Evolutionary conservation across 176 grass and related monocot species (phyloP), one percentile per base, ranked within the genome.

Genomic region (Aegilops sharonensis): DNA sequence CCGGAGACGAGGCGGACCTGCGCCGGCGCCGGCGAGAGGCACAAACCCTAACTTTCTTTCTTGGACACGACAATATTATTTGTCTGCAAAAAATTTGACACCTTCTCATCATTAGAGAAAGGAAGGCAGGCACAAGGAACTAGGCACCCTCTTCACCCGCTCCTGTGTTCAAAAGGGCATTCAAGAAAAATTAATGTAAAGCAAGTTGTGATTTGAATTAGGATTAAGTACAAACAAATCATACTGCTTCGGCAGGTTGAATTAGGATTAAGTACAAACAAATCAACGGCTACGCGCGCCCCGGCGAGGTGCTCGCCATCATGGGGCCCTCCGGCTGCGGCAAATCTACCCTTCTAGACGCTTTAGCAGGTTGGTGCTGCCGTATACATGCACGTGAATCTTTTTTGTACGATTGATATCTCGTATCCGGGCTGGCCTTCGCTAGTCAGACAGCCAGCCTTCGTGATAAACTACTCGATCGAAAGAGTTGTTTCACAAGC

Each of bases 311-410:
- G 11, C 81, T 98, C 73, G 92, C 93, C 70, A 92, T 98, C 86
- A 98, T 95, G 96, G 96, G 93, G 3, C 96, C 96, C 34, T 98
- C 96, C 20, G 96, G 96, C 59, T 95, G 93, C 81, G 96, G 96
- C 78, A 98, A 98, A 61, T 98, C 96, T 21, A 98, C 96, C 0
- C 96, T 98, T 86, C 90, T 98, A 0, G 96, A 98, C 75, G 77
- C 96, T n/a, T 59, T 98, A 63, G 96, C 96, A 88, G 95, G 95
- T 94, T 83, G 2, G 1, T 24, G 63, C 34, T 11, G 36, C 36
- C 36, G 7, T 37, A 24, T 4, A 27, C 9, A 60, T 50, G 13
- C 43, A 8, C 36, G 36, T 37, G 36, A 37, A 37, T 37, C 6
- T 8, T 37, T 37, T 8, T 8, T 37, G 7, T 37, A 37, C 36